These are phyloP conservation scores for Tuber melanosporum DNA, from an alignment of 495 filamentous ascomycete species.

Conservation along the genomic window DNA sequence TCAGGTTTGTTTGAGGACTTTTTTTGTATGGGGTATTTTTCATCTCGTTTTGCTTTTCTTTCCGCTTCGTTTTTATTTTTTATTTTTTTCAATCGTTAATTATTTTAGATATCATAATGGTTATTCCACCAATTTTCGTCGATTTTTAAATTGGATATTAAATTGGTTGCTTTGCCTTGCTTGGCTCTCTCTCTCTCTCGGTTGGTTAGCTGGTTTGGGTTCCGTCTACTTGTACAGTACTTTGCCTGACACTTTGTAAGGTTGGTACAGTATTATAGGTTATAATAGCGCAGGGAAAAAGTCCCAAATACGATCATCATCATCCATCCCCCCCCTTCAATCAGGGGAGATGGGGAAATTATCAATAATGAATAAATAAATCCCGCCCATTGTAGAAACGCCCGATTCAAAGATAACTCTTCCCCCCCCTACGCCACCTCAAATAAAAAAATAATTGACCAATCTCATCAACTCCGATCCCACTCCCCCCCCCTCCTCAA, in stretches of 20 bases:
- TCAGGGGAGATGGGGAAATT: neutral
- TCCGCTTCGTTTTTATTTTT: neutral
- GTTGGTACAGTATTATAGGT: neutral
- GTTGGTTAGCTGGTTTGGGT: neutral
- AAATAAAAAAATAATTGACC: neutral
- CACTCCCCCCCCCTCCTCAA: neutral
- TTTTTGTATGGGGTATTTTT: neutral
- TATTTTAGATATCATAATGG: neutral
- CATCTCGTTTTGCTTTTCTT: neutral
- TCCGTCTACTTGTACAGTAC: too few relatives aligned
- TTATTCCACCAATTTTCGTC: neutral
- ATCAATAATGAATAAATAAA: neutral
- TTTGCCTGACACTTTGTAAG: too few relatives aligned
- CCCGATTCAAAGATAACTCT: slow-evolving; percentile 1
- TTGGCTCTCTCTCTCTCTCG: neutral
- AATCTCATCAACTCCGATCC: neutral
- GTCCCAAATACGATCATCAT: neutral
- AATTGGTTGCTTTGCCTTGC: neutral
- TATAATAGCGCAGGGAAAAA: neutral
- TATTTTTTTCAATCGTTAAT: too few relatives aligned
- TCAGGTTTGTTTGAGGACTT: neutral
- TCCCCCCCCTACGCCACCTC: neutral
- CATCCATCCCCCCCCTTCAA: neutral
- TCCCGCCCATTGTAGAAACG: neutral
- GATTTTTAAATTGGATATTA: neutral